Evolutionary conservation across 2,329 filamentous ascomycete species (phyloP).

Genomic region (Cordyceps pruinosa): DNA sequence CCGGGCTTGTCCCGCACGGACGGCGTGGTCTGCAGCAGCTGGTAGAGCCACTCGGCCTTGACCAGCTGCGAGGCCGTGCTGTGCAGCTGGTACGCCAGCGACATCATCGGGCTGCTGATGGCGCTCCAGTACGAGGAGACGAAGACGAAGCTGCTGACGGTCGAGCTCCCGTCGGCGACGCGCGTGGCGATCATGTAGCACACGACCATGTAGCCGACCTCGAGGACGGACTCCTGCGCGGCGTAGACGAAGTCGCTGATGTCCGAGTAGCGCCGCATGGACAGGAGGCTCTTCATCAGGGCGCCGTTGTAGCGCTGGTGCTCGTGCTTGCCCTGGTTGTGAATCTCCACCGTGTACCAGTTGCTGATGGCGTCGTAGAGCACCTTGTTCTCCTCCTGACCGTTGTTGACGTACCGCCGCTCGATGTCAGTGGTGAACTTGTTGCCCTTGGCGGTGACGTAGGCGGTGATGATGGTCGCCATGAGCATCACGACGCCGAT

Average conservation of each 20-base stretch:
- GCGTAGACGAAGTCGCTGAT: slow-evolving; percentile 10
- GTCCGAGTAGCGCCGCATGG: slow-evolving; percentile 12
- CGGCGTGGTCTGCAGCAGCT: slow-evolving; percentile 51
- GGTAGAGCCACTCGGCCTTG: slow-evolving; percentile 55
- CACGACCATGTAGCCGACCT: slow-evolving; percentile 18
- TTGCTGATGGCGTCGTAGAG: slow-evolving; percentile 19
- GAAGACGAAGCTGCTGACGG: slow-evolving; percentile 55
- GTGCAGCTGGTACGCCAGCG: slow-evolving; percentile 23
- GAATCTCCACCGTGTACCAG: slow-evolving; percentile 48
- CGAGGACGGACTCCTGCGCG: slow-evolving; percentile 14
- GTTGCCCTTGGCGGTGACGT: slow-evolving; percentile 16
- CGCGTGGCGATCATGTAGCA: slow-evolving; percentile 17
- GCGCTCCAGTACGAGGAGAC: slow-evolving; percentile 57
- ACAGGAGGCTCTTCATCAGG: slow-evolving; percentile 12
- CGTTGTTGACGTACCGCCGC: slow-evolving; percentile 13
- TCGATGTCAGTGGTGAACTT: slow-evolving; percentile 12
- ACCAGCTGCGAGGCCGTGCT: slow-evolving; percentile 41
- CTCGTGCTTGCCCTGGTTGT: slow-evolving; percentile 22
- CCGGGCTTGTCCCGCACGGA: slow-evolving; percentile 42
- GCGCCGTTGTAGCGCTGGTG: slow-evolving; percentile 17
- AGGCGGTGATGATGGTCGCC: slow-evolving; percentile 14
- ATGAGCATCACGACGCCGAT: slow-evolving; percentile 19
- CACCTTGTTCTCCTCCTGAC: slow-evolving; percentile 15
- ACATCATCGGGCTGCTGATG: slow-evolving; percentile 33
- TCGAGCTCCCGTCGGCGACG: not conserved